phyloP scores from a whole-genome alignment of 2,329 filamentous ascomycete genomes.

The Chrysosporium queenslandicum region DNA sequence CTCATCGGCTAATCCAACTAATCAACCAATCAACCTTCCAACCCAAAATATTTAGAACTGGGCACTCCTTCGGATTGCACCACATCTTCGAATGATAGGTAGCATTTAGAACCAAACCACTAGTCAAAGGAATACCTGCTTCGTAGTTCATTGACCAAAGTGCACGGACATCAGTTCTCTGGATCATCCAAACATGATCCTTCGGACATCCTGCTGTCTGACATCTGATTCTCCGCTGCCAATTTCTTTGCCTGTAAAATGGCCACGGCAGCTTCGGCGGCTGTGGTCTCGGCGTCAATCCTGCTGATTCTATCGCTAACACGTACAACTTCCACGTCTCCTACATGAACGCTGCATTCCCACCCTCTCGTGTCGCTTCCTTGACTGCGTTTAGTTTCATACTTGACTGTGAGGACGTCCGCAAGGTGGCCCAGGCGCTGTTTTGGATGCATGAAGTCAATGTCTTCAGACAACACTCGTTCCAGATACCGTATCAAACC shows the following conservation, averaged over 20 bases:
- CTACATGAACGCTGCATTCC: constrained; percentile 44
- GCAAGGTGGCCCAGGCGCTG: constrained; percentile 56
- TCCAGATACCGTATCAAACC: constrained; percentile 57
- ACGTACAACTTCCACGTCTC: constrained; percentile 38
- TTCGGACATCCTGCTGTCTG: not conserved
- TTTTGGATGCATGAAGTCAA: constrained; percentile 54
- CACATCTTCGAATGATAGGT: not conserved
- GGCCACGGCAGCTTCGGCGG: constrained; percentile 45
- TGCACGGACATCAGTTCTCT: constrained; percentile 1
- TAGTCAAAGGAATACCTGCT: too few relatives aligned
- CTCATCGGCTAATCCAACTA: not conserved
- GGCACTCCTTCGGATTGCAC: not conserved
- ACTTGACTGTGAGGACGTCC: constrained; percentile 44
- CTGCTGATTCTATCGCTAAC: constrained; percentile 40
- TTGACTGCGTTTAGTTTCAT: constrained; percentile 28
- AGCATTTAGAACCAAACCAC: constrained; percentile 2
- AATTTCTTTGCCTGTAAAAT: constrained; percentile 17
- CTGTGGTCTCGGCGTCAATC: constrained; percentile 48
- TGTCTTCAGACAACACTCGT: constrained; percentile 47
- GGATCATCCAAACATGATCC: not conserved
- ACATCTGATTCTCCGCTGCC: not conserved
- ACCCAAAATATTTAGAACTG: too few relatives aligned
- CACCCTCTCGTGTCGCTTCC: constrained; percentile 15
- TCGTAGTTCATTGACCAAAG: not conserved
- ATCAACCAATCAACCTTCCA: not conserved